phyloP scores from a whole-genome alignment of 176 grass and related monocot genomes.

The Ananas comosus region DNA sequence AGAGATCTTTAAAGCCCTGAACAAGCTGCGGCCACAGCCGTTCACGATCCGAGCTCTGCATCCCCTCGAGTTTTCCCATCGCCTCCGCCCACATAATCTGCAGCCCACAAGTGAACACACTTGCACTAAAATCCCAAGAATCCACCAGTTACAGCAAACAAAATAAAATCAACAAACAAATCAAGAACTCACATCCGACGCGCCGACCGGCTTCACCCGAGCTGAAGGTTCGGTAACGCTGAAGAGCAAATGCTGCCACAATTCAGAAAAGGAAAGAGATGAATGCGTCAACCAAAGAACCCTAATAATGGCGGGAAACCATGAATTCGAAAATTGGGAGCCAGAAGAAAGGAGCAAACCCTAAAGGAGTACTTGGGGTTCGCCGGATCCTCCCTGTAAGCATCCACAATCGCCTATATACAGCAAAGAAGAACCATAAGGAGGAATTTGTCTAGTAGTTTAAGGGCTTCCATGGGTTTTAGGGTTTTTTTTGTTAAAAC shows the following conservation, averaged over 20 bases:
- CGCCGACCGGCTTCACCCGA: conserved; percentile 75
- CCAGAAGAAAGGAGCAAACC: conserved; percentile 40
- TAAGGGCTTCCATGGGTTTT: background rate
- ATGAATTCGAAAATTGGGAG: conserved; percentile 5
- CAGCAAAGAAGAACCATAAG: conserved; percentile 17
- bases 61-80: conserved; percentile 90
- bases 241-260: conserved; percentile 71
- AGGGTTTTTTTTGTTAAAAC: background rate
- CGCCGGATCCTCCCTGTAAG: conserved; percentile 74
- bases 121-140: conserved; percentile 4
- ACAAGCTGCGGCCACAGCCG: conserved; percentile 97
- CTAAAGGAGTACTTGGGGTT: conserved; percentile 79
- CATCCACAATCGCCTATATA: conserved; percentile 66
- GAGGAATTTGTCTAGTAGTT: background rate
- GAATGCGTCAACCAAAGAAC: conserved; percentile 16
- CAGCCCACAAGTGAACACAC: conserved; percentile 15
- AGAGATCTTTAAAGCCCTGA: conserved; percentile 92
- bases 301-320: conserved; percentile 6
- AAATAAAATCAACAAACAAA: conserved; percentile 8
- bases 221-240: conserved; percentile 75
- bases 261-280: conserved; percentile 25
- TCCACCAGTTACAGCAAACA: conserved; percentile 9
- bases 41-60: conserved; percentile 81
- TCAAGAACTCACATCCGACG: conserved; percentile 59
- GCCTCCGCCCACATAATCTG: conserved; percentile 98